Evolutionary conservation across 306 rosid genomes (phyloP).

Genomic region (Trifolium pratense): DNA sequence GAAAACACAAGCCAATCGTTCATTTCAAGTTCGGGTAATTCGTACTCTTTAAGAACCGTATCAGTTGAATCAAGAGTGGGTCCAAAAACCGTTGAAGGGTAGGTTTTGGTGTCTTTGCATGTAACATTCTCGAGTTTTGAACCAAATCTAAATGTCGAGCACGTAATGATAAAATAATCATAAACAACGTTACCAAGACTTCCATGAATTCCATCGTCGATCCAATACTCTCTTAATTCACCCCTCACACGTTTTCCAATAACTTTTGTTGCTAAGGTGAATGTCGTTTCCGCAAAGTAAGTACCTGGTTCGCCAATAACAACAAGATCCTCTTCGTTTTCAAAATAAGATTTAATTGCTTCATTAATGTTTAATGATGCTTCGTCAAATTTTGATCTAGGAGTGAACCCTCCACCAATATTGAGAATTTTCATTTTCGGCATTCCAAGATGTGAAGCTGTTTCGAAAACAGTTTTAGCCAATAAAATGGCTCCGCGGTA

Average conservation of each 20-base stretch:
- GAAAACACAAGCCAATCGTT: slow-evolving; percentile 66
- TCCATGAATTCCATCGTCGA: slow-evolving; percentile 59
- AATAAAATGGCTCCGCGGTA: slow-evolving; percentile 39
- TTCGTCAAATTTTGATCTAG: slow-evolving; percentile 38
- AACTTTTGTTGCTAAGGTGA: slow-evolving; percentile 49
- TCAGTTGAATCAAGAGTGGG: slow-evolving; percentile 63
- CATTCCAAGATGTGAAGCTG: slow-evolving; percentile 48
- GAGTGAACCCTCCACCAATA: slow-evolving; percentile 61
- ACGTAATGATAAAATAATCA: slow-evolving; percentile 46
- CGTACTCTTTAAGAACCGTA: slow-evolving; percentile 50
- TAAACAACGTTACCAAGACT: slow-evolving; percentile 35
- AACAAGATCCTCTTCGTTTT: slow-evolving; percentile 21
- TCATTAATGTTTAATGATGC: slow-evolving; percentile 48
- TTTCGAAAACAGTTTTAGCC: slow-evolving; percentile 27
- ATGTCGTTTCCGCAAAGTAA: slow-evolving; percentile 53
- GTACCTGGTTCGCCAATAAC: slow-evolving; percentile 62
- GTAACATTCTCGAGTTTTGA: not conserved
- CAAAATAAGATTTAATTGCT: slow-evolving; percentile 40
- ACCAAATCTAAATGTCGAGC: slow-evolving; percentile 37
- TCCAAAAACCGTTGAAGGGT: slow-evolving; percentile 54
- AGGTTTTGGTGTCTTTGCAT: not conserved
- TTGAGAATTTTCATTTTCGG: slow-evolving; percentile 52
- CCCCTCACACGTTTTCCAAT: slow-evolving; percentile 63
- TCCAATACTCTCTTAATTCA: slow-evolving; percentile 58
- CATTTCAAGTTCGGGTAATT: slow-evolving; percentile 52